These are phyloP conservation scores for Aureobasidium sp. DNA, from an alignment of 2,329 filamentous ascomycete species.

Conservation along the genomic window DNA sequence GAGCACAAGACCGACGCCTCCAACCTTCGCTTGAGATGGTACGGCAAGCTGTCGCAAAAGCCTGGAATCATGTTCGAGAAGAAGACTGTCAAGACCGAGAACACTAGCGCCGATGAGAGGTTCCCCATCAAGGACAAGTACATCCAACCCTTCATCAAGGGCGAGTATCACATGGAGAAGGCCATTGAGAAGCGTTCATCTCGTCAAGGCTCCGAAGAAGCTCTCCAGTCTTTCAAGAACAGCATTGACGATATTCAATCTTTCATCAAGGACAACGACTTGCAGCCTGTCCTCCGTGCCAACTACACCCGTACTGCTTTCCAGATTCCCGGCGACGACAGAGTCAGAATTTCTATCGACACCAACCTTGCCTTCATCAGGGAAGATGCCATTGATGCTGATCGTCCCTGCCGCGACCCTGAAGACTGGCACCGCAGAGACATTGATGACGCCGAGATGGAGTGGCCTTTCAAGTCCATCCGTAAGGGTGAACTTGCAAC, in stretches of 20 bases:
- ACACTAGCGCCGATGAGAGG: constrained; percentile 67
- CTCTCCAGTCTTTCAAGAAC: constrained; percentile 60
- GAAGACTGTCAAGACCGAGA: constrained; percentile 71
- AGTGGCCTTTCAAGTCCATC: constrained; percentile 79
- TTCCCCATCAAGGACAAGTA: constrained; percentile 93
- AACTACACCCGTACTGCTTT: constrained; percentile 94
- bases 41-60: constrained; percentile 68
- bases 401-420: constrained; percentile 82
- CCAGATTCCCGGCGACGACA: constrained; percentile 87
- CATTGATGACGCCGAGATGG: constrained; percentile 73
- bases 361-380: constrained; percentile 83
- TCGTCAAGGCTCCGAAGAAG: constrained; percentile 57
- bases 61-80: constrained; percentile 83
- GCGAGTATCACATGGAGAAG: constrained; percentile 89
- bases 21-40: constrained; percentile 85
- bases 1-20: constrained; percentile 65
- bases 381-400: constrained; percentile 63
- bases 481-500: constrained; percentile 84
- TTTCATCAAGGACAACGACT: constrained; percentile 66
- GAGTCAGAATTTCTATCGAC: constrained; percentile 85
- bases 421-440: constrained; percentile 85
- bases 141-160: constrained; percentile 75
- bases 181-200: constrained; percentile 74
- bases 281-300: constrained; percentile 79
- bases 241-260: constrained; percentile 69